Base-by-base conservation (phyloP, 2,329 filamentous ascomycete species). In the Microthyrium microscopicum region DNA sequence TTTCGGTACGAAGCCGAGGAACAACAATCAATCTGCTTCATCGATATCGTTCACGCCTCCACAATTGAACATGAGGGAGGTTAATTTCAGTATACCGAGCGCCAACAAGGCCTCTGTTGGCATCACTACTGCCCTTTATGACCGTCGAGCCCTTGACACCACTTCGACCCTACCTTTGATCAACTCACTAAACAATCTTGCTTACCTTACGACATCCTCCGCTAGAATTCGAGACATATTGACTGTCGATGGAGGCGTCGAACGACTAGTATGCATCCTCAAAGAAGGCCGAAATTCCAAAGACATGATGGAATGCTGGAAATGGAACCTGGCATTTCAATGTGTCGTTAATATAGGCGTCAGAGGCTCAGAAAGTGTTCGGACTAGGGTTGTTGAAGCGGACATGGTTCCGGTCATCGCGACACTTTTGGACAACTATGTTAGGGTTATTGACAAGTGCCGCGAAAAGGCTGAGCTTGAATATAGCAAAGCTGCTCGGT, bases 251-350 rank as follows among this genome's bases (percentile, higher is more conserved):
- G 89, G 89, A 57, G 89, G 89, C 41, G 89, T 98, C 55, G 89
- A 98, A 62, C 68, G 87, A 43, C 65, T 98, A 45, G 82, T 98
- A 53, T 94, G 84, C 68, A 94, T 98, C 51, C 71, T 98, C 55
- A 98, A 98, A 59, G 83, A 93, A 58, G 89, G 89, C 41, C 71
- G 89, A 52, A 94, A 82, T 60, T 30, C 19, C n/a, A 91, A 85
- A 58, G 87, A 98, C 54, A 78, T 94, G 75, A 94, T 95, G 87
- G 87, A 94, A 55, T 93, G 93, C 81, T 98, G 89, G 89, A 95
- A 95, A 60, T 98, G 89, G 89, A 98, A 94, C 51, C 68, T 98
- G 41, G 89, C 89, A 34, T 98, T 98, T 56, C 89, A 95, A 58
- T 98, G 89, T 55, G 85, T 95, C 42, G 89, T 98, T 53, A 98